phyloP scores from a whole-genome alignment of 2,329 filamentous ascomycete genomes.

The Fusarium pseudonygamai region DNA sequence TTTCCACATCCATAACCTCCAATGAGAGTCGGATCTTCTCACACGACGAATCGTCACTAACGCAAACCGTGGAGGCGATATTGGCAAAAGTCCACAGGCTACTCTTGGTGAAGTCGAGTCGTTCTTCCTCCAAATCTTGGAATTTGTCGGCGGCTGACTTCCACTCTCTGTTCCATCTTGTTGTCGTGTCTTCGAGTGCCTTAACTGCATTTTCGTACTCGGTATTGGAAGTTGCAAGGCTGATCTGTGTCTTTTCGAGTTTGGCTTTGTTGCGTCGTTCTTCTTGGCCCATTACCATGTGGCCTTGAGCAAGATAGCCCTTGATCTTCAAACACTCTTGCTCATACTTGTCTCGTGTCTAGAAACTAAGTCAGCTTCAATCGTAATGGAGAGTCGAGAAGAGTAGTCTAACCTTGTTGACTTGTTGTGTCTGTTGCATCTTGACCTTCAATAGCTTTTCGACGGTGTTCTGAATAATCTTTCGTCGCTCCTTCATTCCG shows the following conservation, averaged over 20 bases:
- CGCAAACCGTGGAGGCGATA: constrained; percentile 95
- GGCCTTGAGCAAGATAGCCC: constrained; percentile 95
- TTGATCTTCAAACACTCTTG: constrained; percentile 99
- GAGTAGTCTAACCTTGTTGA: constrained; percentile 79
- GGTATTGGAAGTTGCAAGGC: constrained; percentile 86
- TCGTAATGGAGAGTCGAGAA: not conserved
- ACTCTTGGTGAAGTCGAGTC: constrained; percentile 96
- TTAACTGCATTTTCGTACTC: constrained; percentile 97
- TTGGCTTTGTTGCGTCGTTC: constrained; percentile 99
- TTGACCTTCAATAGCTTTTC: constrained; percentile 96
- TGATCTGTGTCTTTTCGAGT: constrained; percentile 98
- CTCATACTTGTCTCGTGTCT: constrained; percentile 93
- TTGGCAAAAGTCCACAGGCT: constrained; percentile 99
- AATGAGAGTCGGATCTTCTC: constrained; percentile 94
- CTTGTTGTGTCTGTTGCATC: constrained; percentile 85
- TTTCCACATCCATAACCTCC: constrained; percentile 96
- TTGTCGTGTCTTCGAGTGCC: constrained; percentile 91
- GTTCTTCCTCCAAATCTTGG: constrained; percentile 97
- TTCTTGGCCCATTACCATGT: constrained; percentile 99
- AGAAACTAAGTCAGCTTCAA: constrained; percentile 14
- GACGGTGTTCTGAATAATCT: constrained; percentile 93
- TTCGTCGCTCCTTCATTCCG: constrained; percentile 94
- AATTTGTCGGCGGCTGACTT: constrained; percentile 98
- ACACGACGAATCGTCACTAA: constrained; percentile 95
- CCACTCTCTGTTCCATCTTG: constrained; percentile 97